phyloP scores from a whole-genome alignment of 139 green algal genomes.

The Deuterostichococcus epilithicus region DNA sequence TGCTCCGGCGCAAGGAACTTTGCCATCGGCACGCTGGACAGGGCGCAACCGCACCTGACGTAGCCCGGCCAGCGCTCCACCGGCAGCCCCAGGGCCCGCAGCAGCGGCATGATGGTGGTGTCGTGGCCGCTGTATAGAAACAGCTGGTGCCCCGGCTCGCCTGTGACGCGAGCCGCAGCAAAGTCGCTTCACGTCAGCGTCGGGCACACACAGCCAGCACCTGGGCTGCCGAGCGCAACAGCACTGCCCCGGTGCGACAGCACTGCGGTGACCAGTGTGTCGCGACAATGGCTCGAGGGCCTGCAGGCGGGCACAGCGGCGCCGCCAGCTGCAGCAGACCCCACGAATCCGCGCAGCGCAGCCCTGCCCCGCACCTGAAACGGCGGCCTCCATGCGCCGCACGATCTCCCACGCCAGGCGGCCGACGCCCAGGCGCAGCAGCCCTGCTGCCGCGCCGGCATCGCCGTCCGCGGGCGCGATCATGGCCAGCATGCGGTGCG shows the following conservation, averaged over 20 bases:
- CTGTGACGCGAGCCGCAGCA: no score
- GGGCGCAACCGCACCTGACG: constrained; percentile 29
- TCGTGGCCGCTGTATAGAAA: constrained; percentile 70
- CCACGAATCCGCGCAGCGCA: no score
- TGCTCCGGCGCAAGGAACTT: not conserved
- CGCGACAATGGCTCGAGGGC: no score
- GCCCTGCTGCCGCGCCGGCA: constrained; percentile 29
- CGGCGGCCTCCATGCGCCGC: constrained; percentile 44
- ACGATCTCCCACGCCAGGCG: constrained; percentile 52
- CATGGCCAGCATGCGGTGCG: constrained; percentile 48
- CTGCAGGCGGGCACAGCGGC: no score
- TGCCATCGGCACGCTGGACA: no score
- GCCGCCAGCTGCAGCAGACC: no score
- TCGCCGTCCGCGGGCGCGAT: constrained; percentile 28
- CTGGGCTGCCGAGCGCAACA: no score
- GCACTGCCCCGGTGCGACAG: no score
- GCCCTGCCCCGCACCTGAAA: not conserved
- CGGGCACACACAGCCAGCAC: no score
- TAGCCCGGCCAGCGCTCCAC: constrained; percentile 61
- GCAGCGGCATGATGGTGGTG: constrained; percentile 66
- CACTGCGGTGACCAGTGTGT: no score
- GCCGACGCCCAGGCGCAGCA: constrained; percentile 62
- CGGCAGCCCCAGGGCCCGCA: constrained; percentile 52
- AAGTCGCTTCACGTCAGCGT: no score
- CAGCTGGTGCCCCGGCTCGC: constrained; percentile 25